phyloP scores from a whole-genome alignment of 116 monocot genomes.

The Trichopus zeylanicus region DNA sequence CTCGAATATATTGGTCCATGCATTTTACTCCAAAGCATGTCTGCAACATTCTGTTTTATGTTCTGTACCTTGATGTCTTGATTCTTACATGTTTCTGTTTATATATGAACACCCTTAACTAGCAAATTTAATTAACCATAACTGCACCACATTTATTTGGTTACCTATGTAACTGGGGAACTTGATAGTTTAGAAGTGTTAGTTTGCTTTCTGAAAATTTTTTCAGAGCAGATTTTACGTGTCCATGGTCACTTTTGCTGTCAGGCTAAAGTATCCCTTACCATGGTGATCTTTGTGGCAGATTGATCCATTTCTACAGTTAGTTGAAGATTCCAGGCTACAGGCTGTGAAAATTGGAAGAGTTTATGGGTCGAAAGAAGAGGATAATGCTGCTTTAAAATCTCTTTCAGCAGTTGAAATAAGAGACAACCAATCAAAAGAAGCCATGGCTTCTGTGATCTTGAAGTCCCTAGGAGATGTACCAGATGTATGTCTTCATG shows the following conservation, averaged over 20 bases:
- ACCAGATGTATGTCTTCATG: conserved; percentile 42
- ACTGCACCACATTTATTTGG: too few species aligned
- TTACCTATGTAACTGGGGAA: too few species aligned
- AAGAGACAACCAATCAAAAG: conserved; percentile 44
- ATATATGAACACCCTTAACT: too few species aligned
- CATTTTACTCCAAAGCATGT: too few species aligned
- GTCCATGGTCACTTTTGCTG: not conserved
- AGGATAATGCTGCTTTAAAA: conserved; percentile 63
- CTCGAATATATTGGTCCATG: too few species aligned
- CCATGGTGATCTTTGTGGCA: conserved; percentile 10
- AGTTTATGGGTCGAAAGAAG: conserved; percentile 82
- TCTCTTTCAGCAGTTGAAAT: conserved; percentile 43
- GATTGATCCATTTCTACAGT: conserved; percentile 85
- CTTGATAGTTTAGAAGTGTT: too few species aligned
- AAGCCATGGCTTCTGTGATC: conserved; percentile 51
- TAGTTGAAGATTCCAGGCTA: conserved; percentile 72
- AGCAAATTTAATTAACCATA: too few species aligned
- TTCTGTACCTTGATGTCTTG: too few species aligned
- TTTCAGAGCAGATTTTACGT: too few species aligned
- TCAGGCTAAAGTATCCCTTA: not conserved
- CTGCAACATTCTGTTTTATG: too few species aligned
- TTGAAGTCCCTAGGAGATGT: conserved; percentile 51
- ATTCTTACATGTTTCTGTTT: too few species aligned
- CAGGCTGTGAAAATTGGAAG: conserved; percentile 29
- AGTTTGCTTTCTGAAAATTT: too few species aligned